Evolutionary conservation across 805 yeast genomes (phyloP), one percentile per base, ranked within the genome.

Genomic region (Ogataea glucozyma): DNA sequence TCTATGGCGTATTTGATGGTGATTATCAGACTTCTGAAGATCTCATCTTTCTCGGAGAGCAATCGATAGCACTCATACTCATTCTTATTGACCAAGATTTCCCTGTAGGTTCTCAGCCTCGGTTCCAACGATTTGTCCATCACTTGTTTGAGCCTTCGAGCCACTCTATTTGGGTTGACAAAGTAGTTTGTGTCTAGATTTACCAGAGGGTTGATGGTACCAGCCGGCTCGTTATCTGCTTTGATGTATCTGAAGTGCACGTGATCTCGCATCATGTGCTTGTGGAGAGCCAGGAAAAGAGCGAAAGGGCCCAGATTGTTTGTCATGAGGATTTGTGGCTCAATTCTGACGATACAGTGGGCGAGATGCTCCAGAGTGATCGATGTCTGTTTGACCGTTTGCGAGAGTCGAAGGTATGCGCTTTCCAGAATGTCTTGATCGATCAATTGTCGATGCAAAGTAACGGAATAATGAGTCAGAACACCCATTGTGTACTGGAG

Each of bases 1-100:
- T 54, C 47, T 6, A 65, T 57, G 10, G 60, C 51, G 31, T 55
- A 60, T 37, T 61, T 61, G 22, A 67, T 52, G 19, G 58, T 47
- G 11, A 48, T 37, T 9, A 66, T 48, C 7, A 65, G 40, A 7
- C 45, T 39, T n/a, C 38, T 44, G 30, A 59, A 59, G 11, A 40
- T 34, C 2, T 38, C 38, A 29, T 51, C 54, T 17, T 51, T 51
- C 12, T 49, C 39, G 14, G 39, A 21, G 6, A 41, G 40, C 14
- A 46, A 27, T 32, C 48, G 40, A 30, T 44, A 47, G 19, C 47
- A 34, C 24, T 50, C 49, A 33, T 48, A 49, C 5, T 40, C 19
- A 26, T 56, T 40, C 4, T 49, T 43, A 12, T 45, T 46, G 20
- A 41, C 36, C 23, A 59, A 42, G 9, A 54, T 32, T 12, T 51